These are phyloP conservation scores for Achlya hypogyna DNA, from an alignment of 352 stramenopile species.

Conservation along the genomic window DNA sequence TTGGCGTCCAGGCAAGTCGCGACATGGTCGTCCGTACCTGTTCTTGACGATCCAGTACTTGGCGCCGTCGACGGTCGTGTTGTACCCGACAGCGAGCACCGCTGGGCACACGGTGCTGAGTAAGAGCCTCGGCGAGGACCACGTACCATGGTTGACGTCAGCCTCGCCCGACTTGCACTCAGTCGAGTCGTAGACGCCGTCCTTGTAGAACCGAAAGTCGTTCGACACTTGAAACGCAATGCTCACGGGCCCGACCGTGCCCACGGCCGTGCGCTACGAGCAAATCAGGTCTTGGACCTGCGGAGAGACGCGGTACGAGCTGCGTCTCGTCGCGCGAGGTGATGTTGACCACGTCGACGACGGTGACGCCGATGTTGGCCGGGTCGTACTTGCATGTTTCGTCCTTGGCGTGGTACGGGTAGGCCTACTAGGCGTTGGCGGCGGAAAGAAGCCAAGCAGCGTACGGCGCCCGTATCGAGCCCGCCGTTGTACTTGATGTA, in stretches of 20 bases:
- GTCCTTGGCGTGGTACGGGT: conserved; percentile 66
- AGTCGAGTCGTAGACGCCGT: conserved; percentile 79
- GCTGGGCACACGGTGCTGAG: conserved; percentile 11
- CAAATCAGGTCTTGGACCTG: conserved; percentile 34
- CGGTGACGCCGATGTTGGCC: conserved; percentile 56
- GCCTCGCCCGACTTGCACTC: conserved; percentile 69
- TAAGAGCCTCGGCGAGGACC: background rate
- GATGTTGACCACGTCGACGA: conserved; percentile 78
- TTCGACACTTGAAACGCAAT: conserved; percentile 82
- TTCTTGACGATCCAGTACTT: conserved; percentile 98
- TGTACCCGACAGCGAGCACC: conserved; percentile 96
- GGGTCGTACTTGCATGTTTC: conserved; percentile 76
- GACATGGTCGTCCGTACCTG: conserved; percentile 86
- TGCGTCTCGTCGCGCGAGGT: conserved; percentile 68
- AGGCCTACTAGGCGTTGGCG: conserved; percentile 28
- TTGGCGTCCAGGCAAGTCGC: too few relatives aligned
- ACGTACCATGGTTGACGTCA: conserved; percentile 75
- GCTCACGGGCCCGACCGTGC: conserved; percentile 56
- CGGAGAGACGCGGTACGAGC: conserved; percentile 34
- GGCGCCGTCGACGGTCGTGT: conserved; percentile 71
- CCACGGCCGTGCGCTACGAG: conserved; percentile 35
- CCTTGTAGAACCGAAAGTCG: conserved; percentile 86
- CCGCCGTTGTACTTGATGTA: conserved; percentile 90
- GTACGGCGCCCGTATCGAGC: conserved; percentile 66
- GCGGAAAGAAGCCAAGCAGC: background rate